Conservation (phyloP, 352 stramenopile species). For the Globisporangium echinulatum region DNA sequence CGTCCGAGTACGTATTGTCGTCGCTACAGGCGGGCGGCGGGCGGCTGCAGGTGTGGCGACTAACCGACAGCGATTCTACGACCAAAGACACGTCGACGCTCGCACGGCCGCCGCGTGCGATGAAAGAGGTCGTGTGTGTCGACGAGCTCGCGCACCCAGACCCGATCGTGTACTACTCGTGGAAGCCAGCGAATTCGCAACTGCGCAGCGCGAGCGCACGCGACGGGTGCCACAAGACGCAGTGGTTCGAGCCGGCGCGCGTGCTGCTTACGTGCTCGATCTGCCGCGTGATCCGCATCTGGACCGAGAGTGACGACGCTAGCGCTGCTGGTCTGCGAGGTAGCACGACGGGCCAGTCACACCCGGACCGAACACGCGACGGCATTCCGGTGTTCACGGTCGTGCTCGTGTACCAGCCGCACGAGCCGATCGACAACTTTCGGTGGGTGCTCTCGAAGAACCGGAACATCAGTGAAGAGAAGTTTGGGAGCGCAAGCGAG, state of each 20-base stretch:
- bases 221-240: constrained; percentile 48
- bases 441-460: constrained; percentile 80
- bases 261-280: constrained; percentile 72
- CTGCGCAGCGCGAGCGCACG: constrained; percentile 42
- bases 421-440: constrained; percentile 51
- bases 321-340: neutral
- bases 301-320: constrained; percentile 33
- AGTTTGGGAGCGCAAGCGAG: constrained; percentile 43
- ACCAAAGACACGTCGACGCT: neutral
- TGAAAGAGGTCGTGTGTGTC: constrained; percentile 16
- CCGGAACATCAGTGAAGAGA: constrained; percentile 74
- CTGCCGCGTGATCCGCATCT: constrained; percentile 48
- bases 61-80: constrained; percentile 9
- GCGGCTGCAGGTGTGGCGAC: constrained; percentile 55
- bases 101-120: neutral
- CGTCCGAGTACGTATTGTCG: constrained; percentile 60
- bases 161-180: constrained; percentile 73
- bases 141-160: constrained; percentile 48
- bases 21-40: constrained; percentile 27
- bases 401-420: constrained; percentile 48
- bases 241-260: constrained; percentile 68
- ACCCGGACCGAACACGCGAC: neutral
- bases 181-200: constrained; percentile 66
- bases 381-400: constrained; percentile 18
- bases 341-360: no score